Base-by-base conservation (phyloP, 805 yeast genomes). In the Allodekkera sacchari region DNA sequence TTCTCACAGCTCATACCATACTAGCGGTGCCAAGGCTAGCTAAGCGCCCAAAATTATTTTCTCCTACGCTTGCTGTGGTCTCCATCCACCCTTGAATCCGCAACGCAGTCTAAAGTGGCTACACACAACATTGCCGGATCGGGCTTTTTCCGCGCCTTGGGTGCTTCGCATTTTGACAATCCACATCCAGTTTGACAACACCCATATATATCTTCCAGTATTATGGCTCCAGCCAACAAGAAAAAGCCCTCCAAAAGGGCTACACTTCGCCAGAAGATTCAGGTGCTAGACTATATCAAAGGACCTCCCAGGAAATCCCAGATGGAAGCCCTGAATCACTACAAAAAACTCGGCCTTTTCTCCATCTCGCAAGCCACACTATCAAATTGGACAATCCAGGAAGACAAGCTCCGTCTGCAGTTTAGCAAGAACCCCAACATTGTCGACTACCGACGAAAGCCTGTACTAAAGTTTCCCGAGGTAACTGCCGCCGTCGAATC, bases 331-430 rank as follows among this genome's bases (percentile, higher is more conserved):
- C 29, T 55, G 15, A 31, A 31, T 6, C 47, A 50, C 34, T 56
- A 55, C 41, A 37, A 37, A 12, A 27, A 31, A 1, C 38, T 32
- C 10, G 37, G 35, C 7, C 27, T 32, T 20, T 57, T 59, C 33
- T 37, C 55, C 14, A 48, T 59, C 11, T 55, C 61, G 15, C 61
- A 53, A 37, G 57, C 60, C 6, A 56, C 63, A 2, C 36, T 59
- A 21, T 55, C 62, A 1, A 52, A 47, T 11, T 59, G 64, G 64
- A 36, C 41, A 1, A 13, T 47, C 7, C 47, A 42, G 25, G 60
- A 57, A 32, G 24, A 33, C 0, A 31, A 32, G 5, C 25, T 58
- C 4, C 41, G 64, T 4, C 31, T 38, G 4, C 41, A 46, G 30
- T 45, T 30, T 16, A 24, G 19, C 3, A 39, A 43, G 3, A 49